Evolutionary conservation across 495 filamentous ascomycete species (phyloP).

Genomic region (Aspergillus campestris): DNA sequence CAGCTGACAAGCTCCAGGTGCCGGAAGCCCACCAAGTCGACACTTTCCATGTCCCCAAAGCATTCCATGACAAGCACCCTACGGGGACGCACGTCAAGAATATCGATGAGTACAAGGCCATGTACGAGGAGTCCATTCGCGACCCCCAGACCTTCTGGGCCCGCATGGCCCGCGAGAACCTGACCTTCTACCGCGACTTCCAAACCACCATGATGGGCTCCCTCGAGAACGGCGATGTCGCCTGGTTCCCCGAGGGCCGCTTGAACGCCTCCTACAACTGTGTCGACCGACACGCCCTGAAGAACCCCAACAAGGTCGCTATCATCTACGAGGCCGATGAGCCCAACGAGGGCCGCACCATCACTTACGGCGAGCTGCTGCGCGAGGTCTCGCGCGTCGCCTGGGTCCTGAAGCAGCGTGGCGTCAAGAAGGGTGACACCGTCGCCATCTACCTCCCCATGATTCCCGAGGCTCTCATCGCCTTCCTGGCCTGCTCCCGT

Average conservation of each 20-base stretch:
- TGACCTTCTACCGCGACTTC: conserved; percentile 88
- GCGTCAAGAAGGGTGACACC: conserved; percentile 95
- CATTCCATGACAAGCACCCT: conserved; percentile 62
- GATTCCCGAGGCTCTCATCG: conserved; percentile 91
- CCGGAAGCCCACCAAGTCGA: conserved; percentile 78
- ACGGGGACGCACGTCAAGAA: conserved; percentile 56
- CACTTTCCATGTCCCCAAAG: conserved; percentile 64
- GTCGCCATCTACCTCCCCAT: conserved; percentile 97
- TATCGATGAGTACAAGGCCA: conserved; percentile 79
- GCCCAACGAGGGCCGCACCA: conserved; percentile 72
- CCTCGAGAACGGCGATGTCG: conserved; percentile 71
- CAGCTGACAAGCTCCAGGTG: conserved; percentile 21
- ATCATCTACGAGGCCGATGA: conserved; percentile 99
- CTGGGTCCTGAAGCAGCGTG: conserved; percentile 83
- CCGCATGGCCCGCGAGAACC: conserved; percentile 72
- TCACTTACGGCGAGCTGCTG: conserved; percentile 91
- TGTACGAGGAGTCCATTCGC: conserved; percentile 95
- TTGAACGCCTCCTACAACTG: conserved; percentile 97
- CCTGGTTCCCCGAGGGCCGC: conserved; percentile 91
- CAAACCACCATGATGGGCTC: conserved; percentile 78
- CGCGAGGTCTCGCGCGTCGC: conserved; percentile 83
- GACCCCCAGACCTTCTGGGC: conserved; percentile 90
- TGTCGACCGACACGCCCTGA: conserved; percentile 90
- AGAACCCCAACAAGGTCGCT: conserved; percentile 82
- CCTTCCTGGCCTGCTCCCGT: conserved; percentile 83